phyloP scores from a whole-genome alignment of 331 rosid species.

The Phaseolus coccineus region DNA sequence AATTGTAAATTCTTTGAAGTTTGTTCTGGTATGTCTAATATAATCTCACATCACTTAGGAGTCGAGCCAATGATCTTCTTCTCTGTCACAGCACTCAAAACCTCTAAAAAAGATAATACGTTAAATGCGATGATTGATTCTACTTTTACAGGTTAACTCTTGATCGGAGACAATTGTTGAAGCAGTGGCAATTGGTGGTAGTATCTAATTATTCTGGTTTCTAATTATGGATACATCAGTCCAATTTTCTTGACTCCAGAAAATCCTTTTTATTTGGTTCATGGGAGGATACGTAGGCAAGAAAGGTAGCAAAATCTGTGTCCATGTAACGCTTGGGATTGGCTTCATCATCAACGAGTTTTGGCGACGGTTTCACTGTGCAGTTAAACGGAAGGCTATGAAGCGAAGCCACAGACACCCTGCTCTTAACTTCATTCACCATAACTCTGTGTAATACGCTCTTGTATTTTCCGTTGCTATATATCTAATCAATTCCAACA shows the following conservation, averaged over 20 bases:
- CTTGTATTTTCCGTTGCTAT: conserved; percentile 80
- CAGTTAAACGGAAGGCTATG: conserved; percentile 62
- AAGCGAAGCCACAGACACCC: conserved; percentile 74
- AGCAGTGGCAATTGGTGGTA: no score
- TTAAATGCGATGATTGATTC: no score
- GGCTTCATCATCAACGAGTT: conserved; percentile 61
- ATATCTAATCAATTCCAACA: conserved; percentile 51
- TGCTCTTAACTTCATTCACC: conserved; percentile 60
- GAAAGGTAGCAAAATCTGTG: conserved; percentile 64
- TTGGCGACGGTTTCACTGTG: conserved; percentile 58
- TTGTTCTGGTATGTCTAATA: no score
- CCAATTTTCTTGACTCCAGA: conserved; percentile 64
- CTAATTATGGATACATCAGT: conserved; percentile 18
- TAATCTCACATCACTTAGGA: no score
- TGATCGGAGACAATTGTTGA: no score
- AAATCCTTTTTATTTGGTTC: conserved; percentile 67
- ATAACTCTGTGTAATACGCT: conserved; percentile 77
- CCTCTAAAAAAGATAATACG: no score
- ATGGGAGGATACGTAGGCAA: conserved; percentile 59
- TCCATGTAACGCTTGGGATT: conserved; percentile 79
- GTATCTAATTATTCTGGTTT: not conserved
- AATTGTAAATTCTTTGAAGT: no score
- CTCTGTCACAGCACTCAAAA: no score
- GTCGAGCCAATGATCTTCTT: no score
- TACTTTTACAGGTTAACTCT: no score